Percentiles rank a stretch among this genome's conserved stretches.
These are phyloP conservation scores for Monosporascus cannonballus DNA, from an alignment of 2,329 filamentous ascomycete genomes.

Conservation along the genomic window DNA sequence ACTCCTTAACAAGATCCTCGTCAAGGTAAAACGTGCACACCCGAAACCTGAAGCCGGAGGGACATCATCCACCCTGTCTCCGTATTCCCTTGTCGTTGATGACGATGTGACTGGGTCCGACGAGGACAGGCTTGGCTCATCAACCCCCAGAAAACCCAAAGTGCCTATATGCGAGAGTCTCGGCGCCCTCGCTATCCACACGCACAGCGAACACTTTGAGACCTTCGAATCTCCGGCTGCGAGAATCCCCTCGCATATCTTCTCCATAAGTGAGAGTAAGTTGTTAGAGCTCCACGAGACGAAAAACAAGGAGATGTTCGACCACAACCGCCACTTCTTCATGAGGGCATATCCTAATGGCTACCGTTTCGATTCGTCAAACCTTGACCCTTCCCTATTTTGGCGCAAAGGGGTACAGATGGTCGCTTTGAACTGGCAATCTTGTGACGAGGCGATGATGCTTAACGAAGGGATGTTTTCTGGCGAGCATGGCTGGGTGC, in stretches of 20 bases:
- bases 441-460: constrained; percentile 88
- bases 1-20: constrained; percentile 71
- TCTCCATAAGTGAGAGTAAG: constrained; percentile 79
- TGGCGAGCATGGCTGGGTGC: constrained; percentile 73
- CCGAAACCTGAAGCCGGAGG: constrained; percentile 26
- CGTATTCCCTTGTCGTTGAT: constrained; percentile 19
- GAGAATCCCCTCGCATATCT: constrained; percentile 63
- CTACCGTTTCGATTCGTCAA: constrained; percentile 77
- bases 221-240: constrained; percentile 60
- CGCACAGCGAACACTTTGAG: constrained; percentile 75
- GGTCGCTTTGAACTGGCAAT: constrained; percentile 98
- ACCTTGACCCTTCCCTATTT: constrained; percentile 85
- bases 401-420: constrained; percentile 96
- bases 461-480: constrained; percentile 98
- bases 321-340: constrained; percentile 80
- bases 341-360: constrained; percentile 89
- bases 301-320: constrained; percentile 68
- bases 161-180: constrained; percentile 63
- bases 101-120: constrained; percentile 38
- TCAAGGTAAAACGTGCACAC: constrained; percentile 65
- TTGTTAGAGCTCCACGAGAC: constrained; percentile 56
- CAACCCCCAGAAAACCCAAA: constrained; percentile 42
- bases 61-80: constrained; percentile 26
- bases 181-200: constrained; percentile 75
- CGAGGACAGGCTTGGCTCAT: constrained; percentile 29